Percentiles rank a stretch among this genome's conserved stretches.
Evolutionary conservation across 164 flowering plant genomes (phyloP).

Genomic region (Cinnamomum chago): DNA sequence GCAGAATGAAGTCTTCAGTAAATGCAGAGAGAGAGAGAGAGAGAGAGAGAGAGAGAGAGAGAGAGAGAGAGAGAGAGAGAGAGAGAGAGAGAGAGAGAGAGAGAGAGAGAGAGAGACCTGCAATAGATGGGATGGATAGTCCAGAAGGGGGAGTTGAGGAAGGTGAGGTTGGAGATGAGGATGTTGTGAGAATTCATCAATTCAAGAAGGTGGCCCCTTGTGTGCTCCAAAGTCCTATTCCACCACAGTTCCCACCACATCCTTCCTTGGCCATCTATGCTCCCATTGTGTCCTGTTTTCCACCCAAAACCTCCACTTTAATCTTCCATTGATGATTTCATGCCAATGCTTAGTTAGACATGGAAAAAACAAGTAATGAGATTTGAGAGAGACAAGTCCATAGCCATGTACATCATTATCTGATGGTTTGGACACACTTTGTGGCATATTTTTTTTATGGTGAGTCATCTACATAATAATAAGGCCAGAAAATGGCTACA

Average conservation of each 20-base stretch:
- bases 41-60: conserved; percentile 9
- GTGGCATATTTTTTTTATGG: too few relatives aligned
- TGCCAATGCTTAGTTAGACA: too few relatives aligned
- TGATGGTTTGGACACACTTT: too few relatives aligned
- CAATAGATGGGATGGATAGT: conserved; percentile 95
- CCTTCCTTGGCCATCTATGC: conserved; percentile 90
- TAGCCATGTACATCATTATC: too few relatives aligned
- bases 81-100: conserved; percentile 9
- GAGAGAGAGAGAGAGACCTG: conserved; percentile 45
- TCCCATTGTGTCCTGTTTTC: conserved; percentile 80
- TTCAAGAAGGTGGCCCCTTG: conserved; percentile 95
- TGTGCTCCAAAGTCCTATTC: conserved; percentile 81
- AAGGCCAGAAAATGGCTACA: too few relatives aligned
- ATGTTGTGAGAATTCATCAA: conserved; percentile 70
- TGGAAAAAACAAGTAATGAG: too few relatives aligned
- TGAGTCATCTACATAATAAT: too few relatives aligned
- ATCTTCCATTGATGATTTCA: not conserved
- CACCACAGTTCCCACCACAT: conserved; percentile 99
- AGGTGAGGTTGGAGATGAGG: conserved; percentile 83
- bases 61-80: conserved; percentile 9
- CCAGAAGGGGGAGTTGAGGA: conserved; percentile 95
- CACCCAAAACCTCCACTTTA: conserved; percentile 5
- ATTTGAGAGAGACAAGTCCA: too few relatives aligned
- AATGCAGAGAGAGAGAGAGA: not conserved
- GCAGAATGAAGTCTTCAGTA: not conserved